Conservation (phyloP, 768 basidiomycete genomes). For the Thelephora aurantiotincta region DNA sequence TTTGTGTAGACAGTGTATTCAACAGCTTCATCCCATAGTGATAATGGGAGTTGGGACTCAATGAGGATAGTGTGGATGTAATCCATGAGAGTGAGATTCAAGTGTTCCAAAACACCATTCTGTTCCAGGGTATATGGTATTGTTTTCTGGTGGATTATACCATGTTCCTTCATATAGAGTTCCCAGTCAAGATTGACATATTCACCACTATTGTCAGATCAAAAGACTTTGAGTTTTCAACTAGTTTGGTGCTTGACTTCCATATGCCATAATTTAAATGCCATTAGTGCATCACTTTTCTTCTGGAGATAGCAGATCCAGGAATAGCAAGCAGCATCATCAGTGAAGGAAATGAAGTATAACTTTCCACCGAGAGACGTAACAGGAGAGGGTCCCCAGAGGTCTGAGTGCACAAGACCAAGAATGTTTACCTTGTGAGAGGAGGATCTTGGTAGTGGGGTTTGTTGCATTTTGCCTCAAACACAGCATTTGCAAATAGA, state of each 20-base stretch:
- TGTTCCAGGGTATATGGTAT: constrained; percentile 18
- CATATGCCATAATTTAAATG: neutral
- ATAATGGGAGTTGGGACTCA: neutral
- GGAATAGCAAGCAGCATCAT: neutral
- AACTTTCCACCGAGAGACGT: neutral
- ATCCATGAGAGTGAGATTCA: constrained; percentile 23
- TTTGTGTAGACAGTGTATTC: constrained; percentile 10
- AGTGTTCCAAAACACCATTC: constrained; percentile 28
- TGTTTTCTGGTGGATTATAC: neutral
- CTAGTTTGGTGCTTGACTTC: neutral
- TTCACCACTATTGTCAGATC: constrained; percentile 6
- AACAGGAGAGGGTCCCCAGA: constrained; percentile 5
- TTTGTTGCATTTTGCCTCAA: constrained; percentile 11
- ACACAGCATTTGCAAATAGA: constrained; percentile 11
- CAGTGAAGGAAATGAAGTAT: neutral
- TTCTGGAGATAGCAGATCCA: neutral
- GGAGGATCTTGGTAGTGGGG: constrained; percentile 9
- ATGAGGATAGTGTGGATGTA: constrained; percentile 17
- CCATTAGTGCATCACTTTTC: constrained; percentile 5
- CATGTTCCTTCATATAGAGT: neutral
- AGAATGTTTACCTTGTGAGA: constrained; percentile 5
- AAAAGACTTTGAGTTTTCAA: neutral
- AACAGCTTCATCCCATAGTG: constrained; percentile 5
- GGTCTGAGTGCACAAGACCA: constrained; percentile 14
- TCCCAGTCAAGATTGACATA: neutral